Evolutionary conservation across 2,329 filamentous ascomycete genomes (phyloP), one percentile per base, ranked within the genome.

Genomic region (Penicillium palitans): DNA sequence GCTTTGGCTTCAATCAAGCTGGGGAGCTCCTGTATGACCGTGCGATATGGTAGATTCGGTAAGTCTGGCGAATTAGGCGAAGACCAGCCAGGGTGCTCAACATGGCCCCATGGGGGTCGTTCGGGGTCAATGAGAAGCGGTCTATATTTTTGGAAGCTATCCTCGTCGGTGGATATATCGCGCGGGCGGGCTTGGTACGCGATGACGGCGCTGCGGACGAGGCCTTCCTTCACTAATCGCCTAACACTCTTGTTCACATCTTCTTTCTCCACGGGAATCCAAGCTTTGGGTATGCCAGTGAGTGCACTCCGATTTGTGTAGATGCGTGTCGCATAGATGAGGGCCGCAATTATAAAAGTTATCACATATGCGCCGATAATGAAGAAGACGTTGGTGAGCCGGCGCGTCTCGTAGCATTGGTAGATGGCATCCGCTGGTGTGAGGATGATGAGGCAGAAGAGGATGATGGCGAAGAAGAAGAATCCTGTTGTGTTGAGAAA

Each of bases 1-100:
- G 92, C 93, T 73, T 93, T 93, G 10, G 91, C 93, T 78, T 98
- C 93, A 62, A 98, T 90, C 29, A 98, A 82, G 70, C 96, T 89
- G 1, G 93, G 91, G 25, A 99, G 81, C 74, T 98, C 93, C 39
- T 84, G 82, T 19, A 97, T 81, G 25, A 99, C 91, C 2, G 87
- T 86, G 66, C 82, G 83, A 74, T 96, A 98, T 63, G 96, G 87
- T n/a, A 98, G 77, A 69, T 91, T 86, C 5, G 91, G 87, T 19
- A 95, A 78, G 69, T 95, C 90, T 9, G 84, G 79, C 1, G 86
- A 89, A 31, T 84, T 83, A 6, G 93, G 93, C 2, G 91, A 90
- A 2, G 89, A 89, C 93, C 95, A 98, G 52, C 93, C 95, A 17
- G 87, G 81, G 72, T 99, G 95, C 59, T 90, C 85, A 52, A 98